Percentiles rank a stretch among this genome's conserved stretches.
These are phyloP conservation scores for Metarhizium album DNA, from an alignment of 2,329 filamentous ascomycete genomes.

Conservation along the genomic window DNA sequence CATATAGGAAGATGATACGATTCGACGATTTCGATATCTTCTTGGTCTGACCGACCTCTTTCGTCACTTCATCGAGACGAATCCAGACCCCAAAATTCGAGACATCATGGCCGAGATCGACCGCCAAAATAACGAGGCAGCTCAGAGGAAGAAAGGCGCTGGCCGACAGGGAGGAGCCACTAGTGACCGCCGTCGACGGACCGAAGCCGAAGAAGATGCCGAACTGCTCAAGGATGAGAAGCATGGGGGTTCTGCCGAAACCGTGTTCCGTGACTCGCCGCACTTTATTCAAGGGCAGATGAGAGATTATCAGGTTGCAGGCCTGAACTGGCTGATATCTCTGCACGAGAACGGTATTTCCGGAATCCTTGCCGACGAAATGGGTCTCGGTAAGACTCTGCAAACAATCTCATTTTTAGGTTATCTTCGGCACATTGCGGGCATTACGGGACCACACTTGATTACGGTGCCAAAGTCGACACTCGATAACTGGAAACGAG, in stretches of 20 bases:
- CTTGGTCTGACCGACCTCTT: slow-evolving; percentile 93
- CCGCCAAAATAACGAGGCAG: slow-evolving; percentile 71
- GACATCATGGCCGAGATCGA: slow-evolving; percentile 93
- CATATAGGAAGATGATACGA: slow-evolving; percentile 78
- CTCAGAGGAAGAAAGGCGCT: slow-evolving; percentile 60
- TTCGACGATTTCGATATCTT: slow-evolving; percentile 87
- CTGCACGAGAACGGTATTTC: slow-evolving; percentile 98
- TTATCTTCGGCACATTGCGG: slow-evolving; percentile 83
- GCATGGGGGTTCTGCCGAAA: slow-evolving; percentile 73
- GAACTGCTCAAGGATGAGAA: slow-evolving; percentile 82
- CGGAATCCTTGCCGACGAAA: slow-evolving; percentile 94
- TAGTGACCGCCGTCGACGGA: slow-evolving; percentile 70
- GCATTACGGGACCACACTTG: slow-evolving; percentile 82
- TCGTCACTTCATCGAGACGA: slow-evolving; percentile 97
- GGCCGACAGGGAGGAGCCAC: slow-evolving; percentile 76
- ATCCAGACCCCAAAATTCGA: slow-evolving; percentile 88
- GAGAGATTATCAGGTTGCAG: slow-evolving; percentile 93
- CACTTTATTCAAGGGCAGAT: slow-evolving; percentile 80
- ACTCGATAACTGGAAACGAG: slow-evolving; percentile 94
- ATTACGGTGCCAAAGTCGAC: slow-evolving; percentile 94
- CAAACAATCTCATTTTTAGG: slow-evolving; percentile 96
- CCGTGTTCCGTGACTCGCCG: slow-evolving; percentile 88
- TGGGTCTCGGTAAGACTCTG: slow-evolving; percentile 95
- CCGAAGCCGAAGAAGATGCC: slow-evolving; percentile 95
- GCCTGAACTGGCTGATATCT: slow-evolving; percentile 95